Base-by-base conservation (phyloP, 2,329 filamentous ascomycete species). In the Neonectria neomacrospora region DNA sequence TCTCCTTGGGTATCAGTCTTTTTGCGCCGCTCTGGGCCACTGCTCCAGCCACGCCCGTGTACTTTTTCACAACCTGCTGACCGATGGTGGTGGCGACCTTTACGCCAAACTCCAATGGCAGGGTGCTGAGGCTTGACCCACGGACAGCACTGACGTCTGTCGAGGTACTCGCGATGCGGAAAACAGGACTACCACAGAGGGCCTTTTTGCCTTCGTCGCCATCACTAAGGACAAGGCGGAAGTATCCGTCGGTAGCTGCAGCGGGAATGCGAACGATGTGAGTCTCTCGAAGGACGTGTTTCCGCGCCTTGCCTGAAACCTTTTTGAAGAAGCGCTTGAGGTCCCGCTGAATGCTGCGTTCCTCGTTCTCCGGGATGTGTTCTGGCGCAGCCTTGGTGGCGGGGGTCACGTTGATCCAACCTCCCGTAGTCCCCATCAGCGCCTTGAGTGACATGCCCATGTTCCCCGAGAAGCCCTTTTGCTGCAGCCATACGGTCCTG, bases 371-470 rank as follows among this genome's bases (percentile, higher is more conserved):
- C 0, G 83, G 78, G 1, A 92, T 71, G 50, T 89, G 83, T 1
- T 83, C 78, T 0, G 81, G 70, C 0, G 75, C 71, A 0, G 85
- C 81, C 22, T 80, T 80, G 2, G 81, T 76, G 0, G 79, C 79
- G 0, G 90, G 90, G 0, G 90, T 92, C 2, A 92, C 89, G 61
- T 92, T 84, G 12, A 92, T 79, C 90, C 90, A 92, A 69, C 79
- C 82, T 8, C 82, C 81, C 12, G 83, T 86, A 0, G 84, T 82
- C 8, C 88, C 85, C 37, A 91, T 77, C 1, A 91, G 75, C 0
- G 88, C 85, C 73, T 90, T 90, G 28, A 89, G 78, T 7, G 83
- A 83, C 86, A 92, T 90, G 18, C 90, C 90, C 52, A 88, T 83
- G 71, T 89, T 89, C 5, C 90, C 90, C 0, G 87, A 88, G 78